Conservation (phyloP, 2,329 filamentous ascomycete species). For the Polytolypa hystricis region DNA sequence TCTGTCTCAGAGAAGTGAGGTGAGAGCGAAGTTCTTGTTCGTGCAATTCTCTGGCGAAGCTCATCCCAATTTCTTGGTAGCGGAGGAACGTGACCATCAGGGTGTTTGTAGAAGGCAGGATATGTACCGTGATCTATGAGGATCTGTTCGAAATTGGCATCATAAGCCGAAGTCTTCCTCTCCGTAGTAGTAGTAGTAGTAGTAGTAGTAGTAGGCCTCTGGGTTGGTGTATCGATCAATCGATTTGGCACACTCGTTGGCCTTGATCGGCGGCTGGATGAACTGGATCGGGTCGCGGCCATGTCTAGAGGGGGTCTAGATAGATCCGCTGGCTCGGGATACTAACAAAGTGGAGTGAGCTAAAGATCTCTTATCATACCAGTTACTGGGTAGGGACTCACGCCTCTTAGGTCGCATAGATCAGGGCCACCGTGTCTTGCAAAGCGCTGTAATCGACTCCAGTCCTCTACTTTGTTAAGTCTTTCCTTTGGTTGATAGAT, state of each 20-base stretch:
- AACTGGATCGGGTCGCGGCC: background rate
- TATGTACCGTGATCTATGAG: constrained; percentile 25
- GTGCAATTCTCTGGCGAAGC: background rate
- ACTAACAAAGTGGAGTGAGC: too few relatives aligned
- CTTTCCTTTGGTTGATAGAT: background rate
- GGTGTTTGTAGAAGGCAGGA: constrained; percentile 12
- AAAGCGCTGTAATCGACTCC: background rate
- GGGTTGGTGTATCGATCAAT: background rate
- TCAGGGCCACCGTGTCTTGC: background rate
- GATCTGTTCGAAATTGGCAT: constrained; percentile 26
- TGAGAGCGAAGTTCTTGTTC: background rate
- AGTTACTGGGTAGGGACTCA: background rate
- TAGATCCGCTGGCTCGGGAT: too few relatives aligned
- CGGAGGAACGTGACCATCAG: background rate
- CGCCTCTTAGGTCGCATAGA: background rate
- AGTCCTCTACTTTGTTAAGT: background rate
- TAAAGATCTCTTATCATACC: background rate
- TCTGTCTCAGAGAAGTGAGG: background rate
- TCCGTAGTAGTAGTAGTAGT: background rate
- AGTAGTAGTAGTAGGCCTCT: too few relatives aligned
- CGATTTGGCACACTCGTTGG: background rate
- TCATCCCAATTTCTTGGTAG: background rate
- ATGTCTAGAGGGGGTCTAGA: background rate
- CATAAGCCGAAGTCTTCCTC: constrained; percentile 15
- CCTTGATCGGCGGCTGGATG: background rate